Base-by-base conservation (phyloP, 2,329 filamentous ascomycete genomes). In the Aureobasidium melanogenum region DNA sequence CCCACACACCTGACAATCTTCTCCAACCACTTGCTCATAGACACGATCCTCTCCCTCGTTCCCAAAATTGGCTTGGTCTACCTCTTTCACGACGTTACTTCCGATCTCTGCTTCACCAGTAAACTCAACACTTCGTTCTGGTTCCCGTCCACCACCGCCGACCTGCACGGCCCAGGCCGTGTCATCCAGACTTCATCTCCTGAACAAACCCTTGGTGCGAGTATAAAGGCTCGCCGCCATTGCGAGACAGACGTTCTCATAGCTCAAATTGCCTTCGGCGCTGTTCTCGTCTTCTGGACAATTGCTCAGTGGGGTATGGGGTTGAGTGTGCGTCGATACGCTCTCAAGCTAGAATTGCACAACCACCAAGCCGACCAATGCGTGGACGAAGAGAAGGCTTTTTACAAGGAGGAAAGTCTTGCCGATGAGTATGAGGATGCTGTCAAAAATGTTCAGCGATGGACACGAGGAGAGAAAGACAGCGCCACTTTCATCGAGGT, bases 301-400 rank as follows among this genome's bases (percentile, higher is more conserved):
- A 92, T 91, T 0, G 91, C 63, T 17, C 63, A 64, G 19, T 64
- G 61, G 63, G 51, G 51, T 8, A 51, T 62, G 34, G 63, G 61
- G 0, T 43, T 64, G 57, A 46, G 50, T 19, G 44, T 64, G 30
- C 41, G 63, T 5, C 26, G 60, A n/a, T 60, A 63, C 26, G 63
- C 63, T 12, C 30, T 64, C 38, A 60, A 39, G 41, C 51, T 63
- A n/a, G 63, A 64, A 30, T 15, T 62, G 24, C 32, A 43, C 17
- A 44, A 47, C 22, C 50, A 30, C 22, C 38, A 26, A 14, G 19
- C 32, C 5, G 17, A 8, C 7, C 34, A 52, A 22, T 30, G 44
- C 5, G 19, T 48, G 17, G 52, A 62, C 39, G 30, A 50, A 34
- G 60, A 62, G 32, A 62, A 61, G 59, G 51, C 41, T 30, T 51